Evolutionary conservation across 768 basidiomycete genomes (phyloP).

Genomic region (Boletales sp.): DNA sequence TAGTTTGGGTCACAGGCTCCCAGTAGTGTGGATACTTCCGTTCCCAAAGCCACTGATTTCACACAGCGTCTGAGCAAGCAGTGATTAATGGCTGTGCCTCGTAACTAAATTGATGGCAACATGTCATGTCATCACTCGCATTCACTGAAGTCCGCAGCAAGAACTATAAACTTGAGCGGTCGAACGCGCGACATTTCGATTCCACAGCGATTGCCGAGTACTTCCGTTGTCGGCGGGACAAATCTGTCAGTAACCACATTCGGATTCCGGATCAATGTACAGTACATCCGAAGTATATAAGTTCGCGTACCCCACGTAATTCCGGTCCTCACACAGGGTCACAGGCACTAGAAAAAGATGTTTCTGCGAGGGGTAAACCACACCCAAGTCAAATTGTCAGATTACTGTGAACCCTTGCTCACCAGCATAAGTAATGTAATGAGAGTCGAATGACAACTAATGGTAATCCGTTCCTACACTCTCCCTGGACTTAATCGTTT

Average conservation of each 20-base stretch:
- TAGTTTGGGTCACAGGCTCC: slow-evolving; percentile 8
- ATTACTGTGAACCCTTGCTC: slow-evolving; percentile 2
- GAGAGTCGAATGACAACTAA: slow-evolving; percentile 1
- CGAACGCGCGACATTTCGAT: slow-evolving; percentile 1
- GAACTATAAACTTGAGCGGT: slow-evolving; percentile 9
- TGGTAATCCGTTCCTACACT: slow-evolving; percentile 5
- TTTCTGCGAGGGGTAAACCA: too few species aligned
- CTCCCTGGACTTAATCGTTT: slow-evolving; percentile 2
- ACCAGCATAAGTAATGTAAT: slow-evolving; percentile 6
- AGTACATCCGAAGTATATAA: slow-evolving; percentile 23
- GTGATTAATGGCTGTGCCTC: slow-evolving; percentile 25
- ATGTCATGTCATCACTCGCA: slow-evolving; percentile 18
- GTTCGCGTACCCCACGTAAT: slow-evolving; percentile 26
- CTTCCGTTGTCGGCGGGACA: slow-evolving; percentile 26
- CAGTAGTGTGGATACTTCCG: slow-evolving; percentile 12
- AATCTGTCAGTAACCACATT: slow-evolving; percentile 19
- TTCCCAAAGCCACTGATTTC: slow-evolving; percentile 26
- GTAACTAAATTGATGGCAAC: slow-evolving; percentile 28
- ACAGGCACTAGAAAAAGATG: background rate
- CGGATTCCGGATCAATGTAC: slow-evolving; percentile 31
- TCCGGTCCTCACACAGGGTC: slow-evolving; percentile 9
- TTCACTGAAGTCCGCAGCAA: slow-evolving; percentile 17
- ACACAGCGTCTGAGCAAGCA: slow-evolving; percentile 19
- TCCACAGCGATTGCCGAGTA: slow-evolving; percentile 17
- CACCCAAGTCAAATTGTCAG: slow-evolving; percentile 1